Evolutionary conservation across 495 filamentous ascomycete species (phyloP).

Genomic region (Darksidea phi): DNA sequence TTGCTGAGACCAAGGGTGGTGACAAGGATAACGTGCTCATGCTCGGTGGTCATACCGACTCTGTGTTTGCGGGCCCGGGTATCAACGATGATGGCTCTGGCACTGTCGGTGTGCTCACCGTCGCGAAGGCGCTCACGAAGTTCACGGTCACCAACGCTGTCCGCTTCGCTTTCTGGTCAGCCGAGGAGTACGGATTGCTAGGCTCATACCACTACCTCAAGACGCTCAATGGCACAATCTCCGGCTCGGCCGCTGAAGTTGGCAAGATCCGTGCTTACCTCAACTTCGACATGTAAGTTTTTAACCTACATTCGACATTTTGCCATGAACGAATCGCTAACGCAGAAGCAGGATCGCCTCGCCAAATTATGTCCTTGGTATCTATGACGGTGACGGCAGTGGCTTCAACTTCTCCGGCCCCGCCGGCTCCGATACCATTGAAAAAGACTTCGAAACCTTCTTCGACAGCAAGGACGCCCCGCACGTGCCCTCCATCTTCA

Average conservation of each 20-base stretch:
- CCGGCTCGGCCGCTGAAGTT: slow-evolving; percentile 47
- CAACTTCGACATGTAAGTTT: slow-evolving; percentile 64
- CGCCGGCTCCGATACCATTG: slow-evolving; percentile 60
- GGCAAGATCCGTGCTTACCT: slow-evolving; percentile 65
- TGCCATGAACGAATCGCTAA: too few species aligned
- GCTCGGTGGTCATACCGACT: slow-evolving; percentile 68
- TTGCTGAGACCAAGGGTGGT: slow-evolving; percentile 65
- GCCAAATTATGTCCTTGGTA: slow-evolving; percentile 68
- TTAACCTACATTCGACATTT: too few species aligned
- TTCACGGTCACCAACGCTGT: slow-evolving; percentile 64
- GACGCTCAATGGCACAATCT: slow-evolving; percentile 38
- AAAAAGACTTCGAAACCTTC: slow-evolving; percentile 64
- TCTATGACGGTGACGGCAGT: slow-evolving; percentile 71
- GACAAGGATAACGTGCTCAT: slow-evolving; percentile 65
- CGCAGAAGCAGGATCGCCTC: slow-evolving; percentile 55
- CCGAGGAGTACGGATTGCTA: slow-evolving; percentile 65
- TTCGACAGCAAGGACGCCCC: slow-evolving; percentile 48
- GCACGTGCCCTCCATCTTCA: slow-evolving; percentile 55
- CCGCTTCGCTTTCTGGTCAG: slow-evolving; percentile 69
- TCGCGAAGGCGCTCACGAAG: slow-evolving; percentile 60
- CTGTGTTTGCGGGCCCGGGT: slow-evolving; percentile 60
- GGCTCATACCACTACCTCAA: slow-evolving; percentile 62
- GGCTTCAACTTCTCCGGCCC: slow-evolving; percentile 64
- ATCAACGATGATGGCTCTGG: slow-evolving; percentile 73
- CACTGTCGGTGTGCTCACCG: slow-evolving; percentile 59